Evolutionary conservation across 140 eudicot genomes (phyloP).

Genomic region (Flaveria floridana): DNA sequence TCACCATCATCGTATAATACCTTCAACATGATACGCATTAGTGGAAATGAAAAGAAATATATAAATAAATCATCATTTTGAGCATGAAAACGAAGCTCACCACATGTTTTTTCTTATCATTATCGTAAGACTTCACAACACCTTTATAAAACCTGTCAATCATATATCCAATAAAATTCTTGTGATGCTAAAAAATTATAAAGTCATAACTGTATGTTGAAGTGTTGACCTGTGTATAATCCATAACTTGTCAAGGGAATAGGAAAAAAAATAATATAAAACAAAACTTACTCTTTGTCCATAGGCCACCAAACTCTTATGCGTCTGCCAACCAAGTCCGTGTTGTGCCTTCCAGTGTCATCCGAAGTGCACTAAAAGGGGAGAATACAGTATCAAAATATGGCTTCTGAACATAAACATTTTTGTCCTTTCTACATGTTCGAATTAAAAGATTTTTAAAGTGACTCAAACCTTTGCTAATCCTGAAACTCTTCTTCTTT

Average conservation of each 20-base stretch:
- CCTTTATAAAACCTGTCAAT: slow-evolving; percentile 78
- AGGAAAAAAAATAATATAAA: neutral
- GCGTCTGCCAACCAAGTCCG: slow-evolving; percentile 70
- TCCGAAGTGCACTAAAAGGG: slow-evolving; percentile 61
- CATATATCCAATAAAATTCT: slow-evolving; percentile 15
- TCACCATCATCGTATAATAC: slow-evolving; percentile 85
- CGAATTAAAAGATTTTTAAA: neutral
- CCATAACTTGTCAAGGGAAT: neutral
- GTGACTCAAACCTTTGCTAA: slow-evolving; percentile 63
- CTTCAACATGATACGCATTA: slow-evolving; percentile 39
- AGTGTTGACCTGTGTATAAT: neutral
- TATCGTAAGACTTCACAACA: slow-evolving; percentile 82
- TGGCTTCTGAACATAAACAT: neutral
- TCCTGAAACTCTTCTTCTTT: slow-evolving; percentile 56
- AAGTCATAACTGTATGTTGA: neutral
- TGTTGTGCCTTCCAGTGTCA: slow-evolving; percentile 40
- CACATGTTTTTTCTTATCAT: slow-evolving; percentile 73
- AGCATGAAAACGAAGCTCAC: slow-evolving; percentile 45
- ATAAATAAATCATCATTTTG: neutral
- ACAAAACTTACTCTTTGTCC: slow-evolving; percentile 73
- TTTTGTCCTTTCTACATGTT: slow-evolving; percentile 5
- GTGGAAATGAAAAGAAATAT: neutral
- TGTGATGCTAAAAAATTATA: slow-evolving; percentile 6
- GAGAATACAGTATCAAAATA: slow-evolving; percentile 6
- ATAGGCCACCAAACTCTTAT: slow-evolving; percentile 96